Percentiles rank a stretch among this genome's conserved stretches.
phyloP scores from a whole-genome alignment of 768 basidiomycete species.

The Leccinum arenicola region DNA sequence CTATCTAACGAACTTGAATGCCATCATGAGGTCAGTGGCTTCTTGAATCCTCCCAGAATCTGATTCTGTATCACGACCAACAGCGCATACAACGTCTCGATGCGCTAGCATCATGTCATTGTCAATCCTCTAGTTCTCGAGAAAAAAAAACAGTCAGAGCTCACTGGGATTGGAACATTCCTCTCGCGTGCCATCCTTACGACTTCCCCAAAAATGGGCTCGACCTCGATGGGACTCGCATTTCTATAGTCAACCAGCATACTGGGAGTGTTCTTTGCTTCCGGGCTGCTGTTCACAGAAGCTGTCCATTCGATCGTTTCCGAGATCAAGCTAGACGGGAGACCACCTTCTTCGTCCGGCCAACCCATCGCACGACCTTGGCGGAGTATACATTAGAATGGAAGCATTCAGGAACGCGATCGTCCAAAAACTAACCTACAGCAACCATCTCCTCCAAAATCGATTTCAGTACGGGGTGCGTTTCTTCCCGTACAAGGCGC shows the following conservation, averaged over 20 bases:
- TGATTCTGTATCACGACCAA: slow-evolving; percentile 63
- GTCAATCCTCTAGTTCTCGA: neutral
- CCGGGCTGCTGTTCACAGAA: slow-evolving; percentile 38
- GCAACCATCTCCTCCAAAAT: slow-evolving; percentile 45
- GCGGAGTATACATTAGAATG: slow-evolving; percentile 4
- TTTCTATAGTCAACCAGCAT: slow-evolving; percentile 56
- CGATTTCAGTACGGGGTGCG: slow-evolving; percentile 46
- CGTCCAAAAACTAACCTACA: slow-evolving; percentile 32
- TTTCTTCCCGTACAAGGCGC: slow-evolving; percentile 39
- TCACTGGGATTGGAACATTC: slow-evolving; percentile 15
- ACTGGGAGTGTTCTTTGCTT: slow-evolving; percentile 50
- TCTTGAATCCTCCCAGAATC: slow-evolving; percentile 38
- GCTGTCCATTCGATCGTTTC: slow-evolving; percentile 39
- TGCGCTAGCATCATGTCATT: slow-evolving; percentile 37
- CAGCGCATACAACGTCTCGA: slow-evolving; percentile 59
- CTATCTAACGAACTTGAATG: neutral
- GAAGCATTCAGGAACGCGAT: neutral
- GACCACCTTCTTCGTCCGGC: slow-evolving; percentile 41
- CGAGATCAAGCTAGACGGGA: slow-evolving; percentile 44
- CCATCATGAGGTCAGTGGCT: neutral
- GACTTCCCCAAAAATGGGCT: slow-evolving; percentile 62
- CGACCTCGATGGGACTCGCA: slow-evolving; percentile 61
- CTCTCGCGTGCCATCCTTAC: slow-evolving; percentile 16
- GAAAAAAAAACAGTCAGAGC: neutral
- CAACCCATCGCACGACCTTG: slow-evolving; percentile 33